These are phyloP conservation scores for Hirsutella minnesotensis DNA, from an alignment of 2,329 filamentous ascomycete species.

Conservation along the genomic window DNA sequence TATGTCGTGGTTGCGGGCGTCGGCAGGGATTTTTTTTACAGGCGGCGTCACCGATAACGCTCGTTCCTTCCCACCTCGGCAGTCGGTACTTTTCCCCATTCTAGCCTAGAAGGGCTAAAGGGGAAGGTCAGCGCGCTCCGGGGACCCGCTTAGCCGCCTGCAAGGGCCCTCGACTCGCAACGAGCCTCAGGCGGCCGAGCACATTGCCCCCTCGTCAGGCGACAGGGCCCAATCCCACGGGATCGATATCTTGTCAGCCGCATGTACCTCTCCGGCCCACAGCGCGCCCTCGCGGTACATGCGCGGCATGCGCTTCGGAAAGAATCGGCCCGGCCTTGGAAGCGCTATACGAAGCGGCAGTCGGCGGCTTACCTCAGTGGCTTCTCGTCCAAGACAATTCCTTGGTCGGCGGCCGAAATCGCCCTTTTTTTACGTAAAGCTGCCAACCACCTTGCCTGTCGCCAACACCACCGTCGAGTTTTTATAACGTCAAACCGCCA, in stretches of 20 bases:
- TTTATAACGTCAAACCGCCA: not conserved
- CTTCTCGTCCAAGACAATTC: not conserved
- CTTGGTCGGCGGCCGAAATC: conserved; percentile 1
- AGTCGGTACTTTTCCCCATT: not conserved
- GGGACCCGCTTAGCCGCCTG: not conserved
- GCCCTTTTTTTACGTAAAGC: conserved; percentile 13
- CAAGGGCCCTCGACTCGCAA: no score
- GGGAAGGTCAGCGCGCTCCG: not conserved
- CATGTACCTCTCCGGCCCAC: no score
- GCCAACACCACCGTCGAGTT: not conserved
- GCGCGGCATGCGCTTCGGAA: not conserved
- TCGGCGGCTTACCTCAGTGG: not conserved
- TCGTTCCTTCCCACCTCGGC: not conserved
- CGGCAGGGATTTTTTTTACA: not conserved
- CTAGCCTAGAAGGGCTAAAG: not conserved
- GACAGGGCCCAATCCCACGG: no score
- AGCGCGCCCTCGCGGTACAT: not conserved
- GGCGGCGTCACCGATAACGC: not conserved
- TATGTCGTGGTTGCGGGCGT: not conserved
- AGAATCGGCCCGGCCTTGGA: not conserved
- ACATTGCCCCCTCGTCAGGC: no score
- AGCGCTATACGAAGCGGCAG: not conserved
- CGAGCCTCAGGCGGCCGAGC: no score
- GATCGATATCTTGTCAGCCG: no score
- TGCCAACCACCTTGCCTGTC: not conserved